phyloP scores from a whole-genome alignment of 306 rosid species.

The Glycine soja region DNA sequence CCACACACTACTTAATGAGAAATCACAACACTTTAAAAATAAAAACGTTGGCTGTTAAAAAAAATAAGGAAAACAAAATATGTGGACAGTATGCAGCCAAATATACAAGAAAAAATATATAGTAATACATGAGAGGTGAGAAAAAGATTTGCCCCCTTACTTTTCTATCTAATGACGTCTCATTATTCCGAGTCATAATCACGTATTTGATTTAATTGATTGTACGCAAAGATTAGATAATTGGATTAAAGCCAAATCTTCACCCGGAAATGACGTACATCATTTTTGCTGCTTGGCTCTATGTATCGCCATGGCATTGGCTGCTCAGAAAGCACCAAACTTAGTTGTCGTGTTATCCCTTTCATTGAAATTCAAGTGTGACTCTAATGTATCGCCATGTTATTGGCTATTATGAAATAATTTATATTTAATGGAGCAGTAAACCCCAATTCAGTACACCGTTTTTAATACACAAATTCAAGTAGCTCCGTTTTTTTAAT shows the following conservation, averaged over 20 bases:
- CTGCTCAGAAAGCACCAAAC: slow-evolving; percentile 39
- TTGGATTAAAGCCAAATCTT: no score
- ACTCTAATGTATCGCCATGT: slow-evolving; percentile 32
- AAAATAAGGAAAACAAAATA: not conserved
- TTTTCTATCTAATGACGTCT: slow-evolving; percentile 41
- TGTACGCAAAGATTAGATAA: slow-evolving; percentile 43
- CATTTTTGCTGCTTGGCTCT: not conserved
- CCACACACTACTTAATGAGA: not conserved
- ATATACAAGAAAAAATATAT: slow-evolving; percentile 34
- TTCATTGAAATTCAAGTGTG: no score
- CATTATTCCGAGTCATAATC: slow-evolving; percentile 43
- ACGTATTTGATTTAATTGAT: slow-evolving; percentile 36
- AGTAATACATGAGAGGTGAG: not conserved
- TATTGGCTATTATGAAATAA: slow-evolving; percentile 21
- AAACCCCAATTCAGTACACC: no score
- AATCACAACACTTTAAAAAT: not conserved
- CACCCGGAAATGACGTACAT: no score
- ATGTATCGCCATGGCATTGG: slow-evolving; percentile 57
- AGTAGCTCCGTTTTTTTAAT: no score
- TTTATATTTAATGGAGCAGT: no score
- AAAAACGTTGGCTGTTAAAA: not conserved
- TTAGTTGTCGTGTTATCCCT: slow-evolving; percentile 44
- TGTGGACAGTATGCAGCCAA: not conserved
- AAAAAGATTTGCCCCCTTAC: not conserved
- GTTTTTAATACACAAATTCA: no score